Evolutionary conservation across 2,329 filamentous ascomycete species (phyloP), one percentile per base, ranked within the genome.

Genomic region (Immersiporthe knoxdaviesiana): DNA sequence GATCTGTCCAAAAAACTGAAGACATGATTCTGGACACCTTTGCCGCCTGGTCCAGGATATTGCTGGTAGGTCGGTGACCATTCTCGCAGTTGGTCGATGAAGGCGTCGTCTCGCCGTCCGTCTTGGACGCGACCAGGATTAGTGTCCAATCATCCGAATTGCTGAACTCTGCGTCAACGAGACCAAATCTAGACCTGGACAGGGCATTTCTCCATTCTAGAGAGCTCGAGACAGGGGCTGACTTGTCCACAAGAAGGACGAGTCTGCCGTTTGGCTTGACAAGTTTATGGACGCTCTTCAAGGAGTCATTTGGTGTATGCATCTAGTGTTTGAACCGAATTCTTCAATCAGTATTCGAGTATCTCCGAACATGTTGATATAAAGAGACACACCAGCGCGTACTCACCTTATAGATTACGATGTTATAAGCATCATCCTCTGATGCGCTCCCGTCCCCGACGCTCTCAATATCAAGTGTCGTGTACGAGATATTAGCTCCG

Each of bases 191-290:
- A 50, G 47, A 50, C 21, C n/a, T 50, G 47, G 6, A 50, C 2
- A 50, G 47, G 21, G 47, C 47, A 12, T 50, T 24, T 3, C 24
- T 24, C 47, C 47, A 50, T n/a, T 50, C 21, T 50, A 11, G 21
- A 10, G 6, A 50, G 21, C 8, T 24, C 2, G 21, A 24, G 21
- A 50, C 47, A 50, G 8, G 47, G 1, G 47, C 12, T 50, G 47
- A 50, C 21, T 50, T 50, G 21, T 50, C 47, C 47, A 50, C 47
- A 50, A 50, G 47, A n/a, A 50, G 47, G 47, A 50, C n/a, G 47
- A 50, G 47, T 24, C n/a, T 50, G n/a, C n/a, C 47, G 47, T 50
- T 50, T 7, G 47, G 6, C 47, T 12, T 50, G 21, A 50, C 21
- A n/a, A 50, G n/a, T 24, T 7, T 50, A 24, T 4, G 47, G 47